Base-by-base conservation (phyloP, 1,284 basidiomycete genomes). In the Coniophora puteana region DNA sequence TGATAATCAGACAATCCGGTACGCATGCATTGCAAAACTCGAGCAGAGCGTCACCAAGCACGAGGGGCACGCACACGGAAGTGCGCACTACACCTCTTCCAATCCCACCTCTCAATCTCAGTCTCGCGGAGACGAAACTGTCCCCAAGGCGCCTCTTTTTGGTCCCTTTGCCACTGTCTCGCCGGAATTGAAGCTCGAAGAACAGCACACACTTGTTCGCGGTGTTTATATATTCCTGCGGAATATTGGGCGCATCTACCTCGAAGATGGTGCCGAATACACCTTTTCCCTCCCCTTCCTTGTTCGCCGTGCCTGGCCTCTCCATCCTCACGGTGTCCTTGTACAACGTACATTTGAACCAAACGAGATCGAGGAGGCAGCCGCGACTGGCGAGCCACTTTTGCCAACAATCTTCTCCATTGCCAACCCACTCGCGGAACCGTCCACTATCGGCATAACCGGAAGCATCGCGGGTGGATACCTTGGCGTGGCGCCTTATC, bases 251-350 rank as follows among this genome's bases (percentile, higher is more conserved):
- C 82, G 80, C 53, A 77, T 93, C 32, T 89, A 82, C 55, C 71
- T 86, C 39, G 67, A 76, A 40, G 83, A 84, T 40, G 92, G 92
- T 2, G 62, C 78, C 26, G 82, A 89, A 52, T 83, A 84, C 53
- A 83, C 81, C 1, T 81, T 92, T 50, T 76, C 84, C n/a, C 63
- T 94, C 0, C 92, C 92, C 0, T 93, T 93, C 58, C 71, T 82
- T 37, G 81, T 93, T 4, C 74, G 83, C 16, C 72, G 68, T 41
- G 89, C 84, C 1, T 93, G 89, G 89, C 76, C 90, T 1, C 64
- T 91, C 5, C 71, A 71, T 44, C 84, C 84, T 2, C 77, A 83
- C 46, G 89, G 89, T 3, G 72, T 90, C 17, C 68, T 89, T 58
- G 74, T 93, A 28, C 89, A 93, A 55, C 73, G 90, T n/a, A 74